Percentiles rank a stretch among this genome's conserved stretches.
These are phyloP conservation scores for Termitomyces sp. DNA, from an alignment of 768 basidiomycete genomes.

Conservation along the genomic window DNA sequence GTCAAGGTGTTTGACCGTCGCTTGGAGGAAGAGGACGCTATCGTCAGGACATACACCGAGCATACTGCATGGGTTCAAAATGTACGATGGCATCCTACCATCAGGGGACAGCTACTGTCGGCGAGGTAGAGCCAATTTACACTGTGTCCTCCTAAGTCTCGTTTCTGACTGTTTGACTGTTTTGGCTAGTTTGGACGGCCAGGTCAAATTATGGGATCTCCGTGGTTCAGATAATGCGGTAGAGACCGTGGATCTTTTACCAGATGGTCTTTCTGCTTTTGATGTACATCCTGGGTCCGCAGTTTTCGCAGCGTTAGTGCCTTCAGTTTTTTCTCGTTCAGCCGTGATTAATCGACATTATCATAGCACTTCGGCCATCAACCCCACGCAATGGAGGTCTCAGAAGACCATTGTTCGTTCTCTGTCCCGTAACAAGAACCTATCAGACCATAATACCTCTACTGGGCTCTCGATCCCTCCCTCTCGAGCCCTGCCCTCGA, in stretches of 20 bases:
- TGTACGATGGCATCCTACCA: slow-evolving; percentile 75
- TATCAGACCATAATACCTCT: slow-evolving; percentile 43
- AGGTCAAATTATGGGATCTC: slow-evolving; percentile 89
- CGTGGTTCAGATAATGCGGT: slow-evolving; percentile 57
- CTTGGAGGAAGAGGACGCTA: slow-evolving; percentile 75
- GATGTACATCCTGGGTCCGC: slow-evolving; percentile 81
- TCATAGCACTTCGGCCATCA: slow-evolving; percentile 54
- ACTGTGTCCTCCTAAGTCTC: not conserved
- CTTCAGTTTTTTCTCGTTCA: not conserved
- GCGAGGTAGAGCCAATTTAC: slow-evolving; percentile 61
- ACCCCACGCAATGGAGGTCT: slow-evolving; percentile 54
- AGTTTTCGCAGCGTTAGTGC: slow-evolving; percentile 79
- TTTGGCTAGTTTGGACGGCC: slow-evolving; percentile 69
- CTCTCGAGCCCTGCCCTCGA: slow-evolving; percentile 48
- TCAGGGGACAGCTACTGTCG: slow-evolving; percentile 69
- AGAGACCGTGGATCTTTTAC: slow-evolving; percentile 59
- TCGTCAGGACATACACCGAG: slow-evolving; percentile 69
- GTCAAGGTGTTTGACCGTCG: slow-evolving; percentile 91
- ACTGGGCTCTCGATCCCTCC: slow-evolving; percentile 54
- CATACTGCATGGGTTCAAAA: slow-evolving; percentile 90
- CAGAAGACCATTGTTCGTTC: slow-evolving; percentile 62
- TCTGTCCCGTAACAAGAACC: slow-evolving; percentile 31
- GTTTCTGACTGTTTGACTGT: not conserved
- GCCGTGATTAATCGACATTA: slow-evolving; percentile 1
- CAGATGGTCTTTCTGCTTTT: slow-evolving; percentile 74